Conservation (phyloP, 1,284 basidiomycete genomes). For the Ganoderma resinaceum region DNA sequence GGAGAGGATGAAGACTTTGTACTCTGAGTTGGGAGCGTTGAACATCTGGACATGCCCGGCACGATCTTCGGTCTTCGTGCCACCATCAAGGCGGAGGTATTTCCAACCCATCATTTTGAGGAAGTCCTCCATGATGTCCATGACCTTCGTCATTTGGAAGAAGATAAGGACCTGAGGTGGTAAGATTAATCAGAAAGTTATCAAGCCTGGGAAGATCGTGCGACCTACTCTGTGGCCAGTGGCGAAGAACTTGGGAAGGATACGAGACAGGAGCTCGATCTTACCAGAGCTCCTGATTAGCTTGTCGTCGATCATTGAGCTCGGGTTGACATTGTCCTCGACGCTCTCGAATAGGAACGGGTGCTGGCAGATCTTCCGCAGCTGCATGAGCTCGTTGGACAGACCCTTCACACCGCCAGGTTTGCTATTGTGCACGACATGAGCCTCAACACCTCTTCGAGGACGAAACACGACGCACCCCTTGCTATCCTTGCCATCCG, state of each 20-base stretch:
- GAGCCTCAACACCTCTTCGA: constrained; percentile 15
- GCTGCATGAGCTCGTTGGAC: constrained; percentile 99
- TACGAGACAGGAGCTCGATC: constrained; percentile 92
- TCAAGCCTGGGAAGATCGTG: neutral
- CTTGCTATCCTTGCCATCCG: constrained; percentile 81
- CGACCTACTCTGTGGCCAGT: constrained; percentile 86
- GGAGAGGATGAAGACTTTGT: constrained; percentile 95
- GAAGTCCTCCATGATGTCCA: constrained; percentile 99
- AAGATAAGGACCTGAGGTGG: constrained; percentile 87
- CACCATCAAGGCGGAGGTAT: constrained; percentile 96
- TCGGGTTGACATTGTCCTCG: constrained; percentile 90
- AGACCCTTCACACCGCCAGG: constrained; percentile 83
- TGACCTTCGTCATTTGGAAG: constrained; percentile 99
- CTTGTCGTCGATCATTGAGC: constrained; percentile 84
- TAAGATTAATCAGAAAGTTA: neutral
- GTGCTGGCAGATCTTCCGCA: constrained; percentile 99
- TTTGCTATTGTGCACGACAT: constrained; percentile 54
- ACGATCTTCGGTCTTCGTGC: constrained; percentile 98
- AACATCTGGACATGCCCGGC: constrained; percentile 90
- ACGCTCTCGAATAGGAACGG: constrained; percentile 97
- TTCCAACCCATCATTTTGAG: constrained; percentile 90
- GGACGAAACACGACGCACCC: constrained; percentile 53
- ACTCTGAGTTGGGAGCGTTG: constrained; percentile 91
- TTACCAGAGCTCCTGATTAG: constrained; percentile 92
- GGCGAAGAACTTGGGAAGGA: constrained; percentile 94